Percentiles rank a stretch among this genome's conserved stretches.
phyloP scores from a whole-genome alignment of 495 filamentous ascomycete species.

The Penicillium bialowiezense region DNA sequence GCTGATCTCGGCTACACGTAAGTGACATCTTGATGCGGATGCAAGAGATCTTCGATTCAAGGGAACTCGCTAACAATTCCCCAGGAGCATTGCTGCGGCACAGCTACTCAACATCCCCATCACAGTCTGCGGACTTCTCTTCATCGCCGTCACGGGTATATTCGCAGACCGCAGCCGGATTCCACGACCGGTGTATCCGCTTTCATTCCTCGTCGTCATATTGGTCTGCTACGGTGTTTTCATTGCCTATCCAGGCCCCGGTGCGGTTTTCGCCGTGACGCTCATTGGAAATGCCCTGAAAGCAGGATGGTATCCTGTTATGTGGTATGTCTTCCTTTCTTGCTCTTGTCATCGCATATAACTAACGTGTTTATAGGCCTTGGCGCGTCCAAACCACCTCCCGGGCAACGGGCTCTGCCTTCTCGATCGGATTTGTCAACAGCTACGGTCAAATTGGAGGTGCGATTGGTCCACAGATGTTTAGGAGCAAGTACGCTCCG shows the following conservation, averaged over 20 bases:
- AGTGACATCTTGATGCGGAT: constrained; percentile 6
- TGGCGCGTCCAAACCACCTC: constrained; percentile 45
- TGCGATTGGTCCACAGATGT: constrained; percentile 34
- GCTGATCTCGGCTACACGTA: constrained; percentile 41
- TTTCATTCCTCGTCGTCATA: constrained; percentile 39
- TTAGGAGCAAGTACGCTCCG: constrained; percentile 30
- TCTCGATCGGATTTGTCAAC: constrained; percentile 45
- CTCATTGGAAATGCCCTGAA: constrained; percentile 31
- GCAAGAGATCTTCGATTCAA: background rate
- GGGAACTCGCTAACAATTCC: background rate
- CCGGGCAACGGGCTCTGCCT: constrained; percentile 41
- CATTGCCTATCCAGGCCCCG: constrained; percentile 37
- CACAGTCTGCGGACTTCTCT: constrained; percentile 32
- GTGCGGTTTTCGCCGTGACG: constrained; percentile 38
- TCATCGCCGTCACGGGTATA: constrained; percentile 35
- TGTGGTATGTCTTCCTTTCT: constrained; percentile 18
- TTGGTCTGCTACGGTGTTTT: constrained; percentile 40
- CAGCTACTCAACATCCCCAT: constrained; percentile 40
- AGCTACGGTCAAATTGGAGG: constrained; percentile 36
- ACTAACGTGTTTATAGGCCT: constrained; percentile 7
- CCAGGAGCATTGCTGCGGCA: constrained; percentile 33
- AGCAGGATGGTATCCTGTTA: constrained; percentile 39
- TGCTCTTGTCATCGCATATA: background rate
- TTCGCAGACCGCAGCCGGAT: constrained; percentile 40
- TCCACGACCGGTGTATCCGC: constrained; percentile 39